These are phyloP conservation scores for Astrephomene gubernaculifera DNA, from an alignment of 139 green algal genomes.

Conservation along the genomic window DNA sequence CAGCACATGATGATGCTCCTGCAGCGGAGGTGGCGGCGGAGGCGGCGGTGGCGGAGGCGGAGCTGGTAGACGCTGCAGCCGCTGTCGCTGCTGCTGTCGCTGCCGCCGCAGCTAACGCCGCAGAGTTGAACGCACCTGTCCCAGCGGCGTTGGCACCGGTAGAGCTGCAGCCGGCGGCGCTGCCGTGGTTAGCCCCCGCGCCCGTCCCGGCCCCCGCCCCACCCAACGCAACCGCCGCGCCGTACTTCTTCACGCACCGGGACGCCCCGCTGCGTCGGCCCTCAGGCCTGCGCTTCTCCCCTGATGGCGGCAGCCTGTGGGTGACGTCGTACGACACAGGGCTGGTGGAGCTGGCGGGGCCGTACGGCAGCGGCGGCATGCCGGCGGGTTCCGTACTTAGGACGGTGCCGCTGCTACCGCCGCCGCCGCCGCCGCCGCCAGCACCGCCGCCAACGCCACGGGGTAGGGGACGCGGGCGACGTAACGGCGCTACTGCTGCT, in stretches of 20 bases:
- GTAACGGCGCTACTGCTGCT: background rate
- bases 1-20: too few relatives aligned
- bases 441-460: background rate
- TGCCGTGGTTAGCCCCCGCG: background rate
- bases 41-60: too few relatives aligned
- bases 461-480: background rate
- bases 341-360: conserved; percentile 15
- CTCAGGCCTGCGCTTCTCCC: conserved; percentile 5
- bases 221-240: background rate
- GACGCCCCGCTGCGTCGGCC: conserved; percentile 8
- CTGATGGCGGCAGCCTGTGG: conserved; percentile 11
- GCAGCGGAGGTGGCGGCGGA: too few relatives aligned
- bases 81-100: background rate
- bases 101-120: background rate
- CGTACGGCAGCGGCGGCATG: background rate
- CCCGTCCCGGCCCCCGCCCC: background rate
- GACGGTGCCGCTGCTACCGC: conserved; percentile 7
- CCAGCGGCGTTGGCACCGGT: background rate
- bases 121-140: too few relatives aligned
- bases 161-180: background rate
- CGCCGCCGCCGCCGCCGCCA: background rate
- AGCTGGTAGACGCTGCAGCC: too few relatives aligned
- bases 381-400: conserved; percentile 5
- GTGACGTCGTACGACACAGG: conserved; percentile 25
- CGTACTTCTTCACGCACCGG: background rate